Evolutionary conservation across 106 monocot species (phyloP), one percentile per base, ranked within the genome.

Genomic region (Phalaenopsis aphrodite): DNA sequence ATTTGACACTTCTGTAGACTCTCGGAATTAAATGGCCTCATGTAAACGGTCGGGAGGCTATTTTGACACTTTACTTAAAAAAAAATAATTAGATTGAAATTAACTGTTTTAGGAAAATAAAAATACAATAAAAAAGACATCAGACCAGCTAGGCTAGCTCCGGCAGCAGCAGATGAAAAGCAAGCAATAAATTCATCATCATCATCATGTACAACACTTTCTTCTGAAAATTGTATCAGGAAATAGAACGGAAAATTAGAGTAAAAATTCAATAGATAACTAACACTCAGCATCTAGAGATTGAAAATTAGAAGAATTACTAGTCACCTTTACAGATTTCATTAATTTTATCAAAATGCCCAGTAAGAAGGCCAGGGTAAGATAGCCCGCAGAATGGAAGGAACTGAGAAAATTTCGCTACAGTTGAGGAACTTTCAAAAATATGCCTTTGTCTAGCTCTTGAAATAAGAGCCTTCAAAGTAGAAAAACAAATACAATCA

Each of bases 81-180:
- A 30, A 18, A 75, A 15, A 55, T 9, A 24, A 61, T 5, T 38
- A 68, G 42, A 15, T 10, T 14, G 17, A 73, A 46, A 36, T 65
- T 46, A 61, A n/a, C 19, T 19, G 41, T 19, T 24, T 75, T 1
- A 14, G 11, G 23, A 24, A n/a, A 76, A 48, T n/a, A 77, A 11
- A 69, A 41, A 57, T 41, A 14, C 5, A 56, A n/a, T 11, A 43
- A 72, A 21, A 37, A 78, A 46, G 55, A 41, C 42, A 66, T 81
- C 79, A 71, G 61, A 99, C 98, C 98, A 88, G 98, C 83, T 88
- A 99, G 92, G 78, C 79, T 77, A 79, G 94, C 92, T 58, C 98
- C 98, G 77, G 78, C 79, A 56, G 85, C 84, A n/a, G 81, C 77
- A 7, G 82, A 86, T 11, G 92, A 79, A 87, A 94, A 94, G 78